Evolutionary conservation across 1,284 basidiomycete genomes (phyloP).

Genomic region (Cerioporus squamosus): DNA sequence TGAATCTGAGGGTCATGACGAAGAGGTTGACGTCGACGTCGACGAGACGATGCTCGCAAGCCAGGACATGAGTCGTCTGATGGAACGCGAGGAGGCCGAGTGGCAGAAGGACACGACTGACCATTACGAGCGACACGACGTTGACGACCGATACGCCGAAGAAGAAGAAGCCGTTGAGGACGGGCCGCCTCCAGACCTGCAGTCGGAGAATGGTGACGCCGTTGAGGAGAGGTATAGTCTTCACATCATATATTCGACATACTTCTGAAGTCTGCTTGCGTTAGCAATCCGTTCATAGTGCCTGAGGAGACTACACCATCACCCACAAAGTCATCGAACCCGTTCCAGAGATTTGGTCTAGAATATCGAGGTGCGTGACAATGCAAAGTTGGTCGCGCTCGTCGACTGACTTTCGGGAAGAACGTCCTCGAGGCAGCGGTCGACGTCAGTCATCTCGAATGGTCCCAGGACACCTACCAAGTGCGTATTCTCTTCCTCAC

Average conservation of each 20-base stretch:
- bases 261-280: too few relatives aligned
- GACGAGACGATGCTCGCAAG: slow-evolving; percentile 57
- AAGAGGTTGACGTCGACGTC: slow-evolving; percentile 47
- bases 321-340: slow-evolving; percentile 17
- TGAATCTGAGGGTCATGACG: background rate
- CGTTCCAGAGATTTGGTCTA: slow-evolving; percentile 29
- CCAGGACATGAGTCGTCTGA: slow-evolving; percentile 51
- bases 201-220: slow-evolving; percentile 7
- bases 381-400: too few relatives aligned
- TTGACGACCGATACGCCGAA: slow-evolving; percentile 29
- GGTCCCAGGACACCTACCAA: slow-evolving; percentile 15
- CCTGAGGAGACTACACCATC: slow-evolving; percentile 9
- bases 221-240: slow-evolving; percentile 14
- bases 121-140: slow-evolving; percentile 32
- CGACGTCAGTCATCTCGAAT: slow-evolving; percentile 19
- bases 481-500: slow-evolving; percentile 1
- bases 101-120: slow-evolving; percentile 34
- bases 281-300: slow-evolving; percentile 7
- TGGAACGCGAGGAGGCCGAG: slow-evolving; percentile 44
- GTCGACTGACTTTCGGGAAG: background rate
- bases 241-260: background rate
- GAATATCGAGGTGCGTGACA: slow-evolving; percentile 22
- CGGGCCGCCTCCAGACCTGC: slow-evolving; percentile 23
- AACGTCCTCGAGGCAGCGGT: slow-evolving; percentile 16
- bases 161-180: slow-evolving; percentile 39